Evolutionary conservation across 192 early-diverging fungal genomes (phyloP), one percentile per base, ranked within the genome.

Genomic region (Backusella mclennaniae): DNA sequence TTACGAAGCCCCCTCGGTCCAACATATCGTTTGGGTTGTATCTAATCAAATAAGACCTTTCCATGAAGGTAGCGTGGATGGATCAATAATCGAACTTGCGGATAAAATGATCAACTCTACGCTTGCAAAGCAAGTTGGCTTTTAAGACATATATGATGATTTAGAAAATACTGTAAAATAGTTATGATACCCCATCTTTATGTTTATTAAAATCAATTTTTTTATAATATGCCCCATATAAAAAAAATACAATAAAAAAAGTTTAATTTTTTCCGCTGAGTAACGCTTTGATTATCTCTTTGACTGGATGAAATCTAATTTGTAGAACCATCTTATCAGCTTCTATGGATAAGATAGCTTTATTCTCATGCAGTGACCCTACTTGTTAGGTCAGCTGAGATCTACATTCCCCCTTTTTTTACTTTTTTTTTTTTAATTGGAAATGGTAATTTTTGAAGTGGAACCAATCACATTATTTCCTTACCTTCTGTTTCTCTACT

Each of bases 221-320:
- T 63, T 63, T 63, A 63, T 63, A 29, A 26, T 29, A 63, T 63
- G 56, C 21, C 12, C 12, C 23, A 63, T 63, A 63, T 63, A 63
- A 63, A 63, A 63, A 53, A 63, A 63, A 63, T 63, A 63, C 11
- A 63, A 63, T 63, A 63, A 63, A 63, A 59, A 59, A 59, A 59
- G 53, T 59, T 59, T 63, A 63, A 63, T 63, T 63, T 63, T 2
- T 63, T 63, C 56, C 56, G 56, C 56, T 63, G 56, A 63, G 56
- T 63, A 63, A 63, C 56, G 0, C 12, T 21, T 63, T 63, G 21
- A 29, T 63, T 63, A 63, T 63, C 26, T 63, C 26, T 63, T 63
- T 63, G 56, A 63, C 56, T 63, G 56, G 56, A 63, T 29, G 26
- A 63, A 63, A 63, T 63, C 56, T 63, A 63, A 63, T 63, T 63